Percentiles rank a stretch among this genome's conserved stretches.
phyloP scores from a whole-genome alignment of 1,284 basidiomycete genomes.

The Austroboletus rostrupii region DNA sequence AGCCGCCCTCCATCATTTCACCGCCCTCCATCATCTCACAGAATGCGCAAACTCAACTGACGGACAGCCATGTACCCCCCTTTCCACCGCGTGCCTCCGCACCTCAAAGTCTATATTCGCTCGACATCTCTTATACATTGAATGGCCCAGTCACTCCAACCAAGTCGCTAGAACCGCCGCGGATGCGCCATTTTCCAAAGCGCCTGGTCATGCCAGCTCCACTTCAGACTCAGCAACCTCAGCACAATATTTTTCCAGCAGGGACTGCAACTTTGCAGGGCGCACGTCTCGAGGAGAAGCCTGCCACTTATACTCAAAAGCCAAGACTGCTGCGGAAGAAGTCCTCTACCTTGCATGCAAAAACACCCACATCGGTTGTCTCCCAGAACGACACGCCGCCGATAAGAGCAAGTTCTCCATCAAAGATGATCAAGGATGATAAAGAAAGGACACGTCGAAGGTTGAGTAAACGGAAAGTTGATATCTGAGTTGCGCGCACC shows the following conservation, averaged over 20 bases:
- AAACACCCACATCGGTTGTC: constrained; percentile 21
- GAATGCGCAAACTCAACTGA: no score
- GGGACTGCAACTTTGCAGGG: constrained; percentile 4
- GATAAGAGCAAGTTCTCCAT: constrained; percentile 7
- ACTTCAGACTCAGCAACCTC: constrained; percentile 33
- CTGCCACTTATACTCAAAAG: constrained; percentile 10
- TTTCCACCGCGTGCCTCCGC: background rate
- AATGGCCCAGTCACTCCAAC: constrained; percentile 3
- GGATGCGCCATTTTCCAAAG: constrained; percentile 49
- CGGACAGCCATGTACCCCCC: background rate
- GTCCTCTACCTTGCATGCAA: constrained; percentile 22
- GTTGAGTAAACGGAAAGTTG: constrained; percentile 31
- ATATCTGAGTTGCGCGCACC: constrained; percentile 20
- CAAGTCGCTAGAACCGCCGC: constrained; percentile 24
- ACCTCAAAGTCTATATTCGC: constrained; percentile 12
- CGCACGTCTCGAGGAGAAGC: constrained; percentile 5
- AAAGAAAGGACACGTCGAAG: constrained; percentile 28
- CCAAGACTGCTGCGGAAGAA: constrained; percentile 25
- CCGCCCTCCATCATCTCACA: constrained; percentile 1
- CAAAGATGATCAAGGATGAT: constrained; percentile 15
- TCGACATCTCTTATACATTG: constrained; percentile 7
- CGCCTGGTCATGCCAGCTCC: constrained; percentile 65
- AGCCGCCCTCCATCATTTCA: constrained; percentile 4
- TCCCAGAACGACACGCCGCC: constrained; percentile 13
- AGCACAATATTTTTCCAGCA: constrained; percentile 3